These are phyloP conservation scores for Globisporangium cederbergense DNA, from an alignment of 352 stramenopile species.

Conservation along the genomic window DNA sequence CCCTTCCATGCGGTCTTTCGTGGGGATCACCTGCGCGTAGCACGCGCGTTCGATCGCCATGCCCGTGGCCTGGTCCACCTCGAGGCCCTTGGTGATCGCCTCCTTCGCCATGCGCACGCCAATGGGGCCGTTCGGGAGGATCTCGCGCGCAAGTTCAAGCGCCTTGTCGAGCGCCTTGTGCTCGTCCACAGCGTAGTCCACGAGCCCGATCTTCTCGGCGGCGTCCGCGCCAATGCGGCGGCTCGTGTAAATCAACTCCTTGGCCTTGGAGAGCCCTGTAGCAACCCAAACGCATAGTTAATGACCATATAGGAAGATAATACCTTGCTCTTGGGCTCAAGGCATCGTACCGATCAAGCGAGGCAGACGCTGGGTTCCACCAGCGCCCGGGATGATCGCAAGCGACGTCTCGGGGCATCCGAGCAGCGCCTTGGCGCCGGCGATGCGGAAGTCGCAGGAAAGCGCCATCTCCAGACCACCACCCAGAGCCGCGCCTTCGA, in stretches of 20 bases:
- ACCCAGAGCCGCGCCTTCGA: slow-evolving; percentile 90
- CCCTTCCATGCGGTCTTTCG: slow-evolving; percentile 91
- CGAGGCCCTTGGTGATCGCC: slow-evolving; percentile 54
- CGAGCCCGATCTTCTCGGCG: slow-evolving; percentile 84
- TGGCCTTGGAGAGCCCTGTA: slow-evolving; percentile 83
- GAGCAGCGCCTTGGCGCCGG: slow-evolving; percentile 80
- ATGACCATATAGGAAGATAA: neutral
- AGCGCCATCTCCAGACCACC: slow-evolving; percentile 91
- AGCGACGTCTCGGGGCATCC: slow-evolving; percentile 91
- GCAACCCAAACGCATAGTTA: neutral
- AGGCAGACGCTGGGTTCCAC: slow-evolving; percentile 90
- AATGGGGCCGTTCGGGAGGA: slow-evolving; percentile 89
- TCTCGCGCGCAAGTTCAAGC: slow-evolving; percentile 84
- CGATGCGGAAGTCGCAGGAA: slow-evolving; percentile 91
- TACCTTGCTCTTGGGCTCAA: neutral
- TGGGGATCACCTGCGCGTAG: slow-evolving; percentile 90
- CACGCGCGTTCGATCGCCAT: slow-evolving; percentile 91
- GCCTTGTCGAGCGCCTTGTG: slow-evolving; percentile 67
- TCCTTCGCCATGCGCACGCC: slow-evolving; percentile 74
- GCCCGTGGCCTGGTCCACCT: slow-evolving; percentile 77
- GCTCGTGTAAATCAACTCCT: slow-evolving; percentile 94
- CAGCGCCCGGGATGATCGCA: slow-evolving; percentile 91
- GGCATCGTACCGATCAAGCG: slow-evolving; percentile 75
- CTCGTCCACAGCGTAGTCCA: slow-evolving; percentile 84
- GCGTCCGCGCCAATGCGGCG: slow-evolving; percentile 70